Base-by-base conservation (phyloP, 192 early-diverging fungal species). In the Umbelopsis ramanniana region DNA sequence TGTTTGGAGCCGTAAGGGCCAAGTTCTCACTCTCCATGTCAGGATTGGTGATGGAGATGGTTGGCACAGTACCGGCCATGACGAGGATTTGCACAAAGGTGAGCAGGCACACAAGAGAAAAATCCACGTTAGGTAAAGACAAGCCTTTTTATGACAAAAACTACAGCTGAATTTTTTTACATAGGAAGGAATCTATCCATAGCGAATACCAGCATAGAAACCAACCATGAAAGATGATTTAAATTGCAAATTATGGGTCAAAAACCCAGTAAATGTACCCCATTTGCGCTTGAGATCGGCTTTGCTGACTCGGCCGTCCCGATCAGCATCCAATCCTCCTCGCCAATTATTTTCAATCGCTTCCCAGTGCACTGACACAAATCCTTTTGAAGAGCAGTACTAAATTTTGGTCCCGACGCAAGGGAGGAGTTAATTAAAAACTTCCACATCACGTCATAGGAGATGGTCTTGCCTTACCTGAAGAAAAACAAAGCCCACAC, bases 191-290 rank as follows among this genome's bases (percentile, higher is more conserved):
- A 9, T 67, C 50, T 84, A 86, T 66, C 81, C 81, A 67, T 87
- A 84, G 3, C 78, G 74, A 63, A 83, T 68, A 40, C 85, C 85
- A 29, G 72, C 38, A 23, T 78, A 72, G n/a, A 83, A 83, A 4
- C 85, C 85, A 24, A 46, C 80, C 6, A 79, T 48, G 68, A 84
- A 87, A 4, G 81, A 78, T 3, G 81, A 78, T 67, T 87, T 87
- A 76, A 87, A 87, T 66, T 84, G 85, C 21, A 87, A 72, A 43
- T 84, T 83, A 3, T 48, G 53, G 19, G 85, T 87, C 71, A 87
- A 72, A 10, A 87, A 29, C 10, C 63, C 70, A 15, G 81, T 70
- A 23, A 84, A 52, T 23, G 60, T 68, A 15, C 76, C 38, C 72
- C 80, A 79, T 14, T 71, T 80, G 38, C 74, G 72, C 40, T 71